Conservation (phyloP, 1,284 basidiomycete species). For the Fomitopsis schrenkii region DNA sequence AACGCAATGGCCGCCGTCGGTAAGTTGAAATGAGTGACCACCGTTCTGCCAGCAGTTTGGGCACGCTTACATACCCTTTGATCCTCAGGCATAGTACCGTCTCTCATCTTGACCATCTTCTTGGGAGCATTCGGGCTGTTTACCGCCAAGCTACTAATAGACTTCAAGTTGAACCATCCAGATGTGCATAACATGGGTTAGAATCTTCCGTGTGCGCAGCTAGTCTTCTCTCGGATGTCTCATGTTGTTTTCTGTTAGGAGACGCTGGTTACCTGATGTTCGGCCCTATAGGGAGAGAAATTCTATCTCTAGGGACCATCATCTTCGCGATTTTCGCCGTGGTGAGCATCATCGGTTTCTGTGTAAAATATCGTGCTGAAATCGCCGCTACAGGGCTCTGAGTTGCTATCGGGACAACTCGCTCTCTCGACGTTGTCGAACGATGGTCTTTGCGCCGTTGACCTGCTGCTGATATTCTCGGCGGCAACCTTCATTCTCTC, state of each 20-base stretch:
- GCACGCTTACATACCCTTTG: background rate
- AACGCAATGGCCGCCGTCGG: conserved; percentile 51
- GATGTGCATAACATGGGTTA: conserved; percentile 51
- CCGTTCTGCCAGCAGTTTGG: too few species aligned
- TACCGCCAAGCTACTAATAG: conserved; percentile 49
- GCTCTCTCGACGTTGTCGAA: conserved; percentile 45
- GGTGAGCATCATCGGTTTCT: conserved; percentile 25
- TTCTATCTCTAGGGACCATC: conserved; percentile 45
- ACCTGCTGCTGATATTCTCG: conserved; percentile 42
- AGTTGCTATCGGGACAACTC: conserved; percentile 47
- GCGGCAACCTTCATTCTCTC: conserved; percentile 39
- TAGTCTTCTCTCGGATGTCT: background rate
- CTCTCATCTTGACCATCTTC: conserved; percentile 50
- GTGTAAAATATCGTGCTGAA: too few species aligned
- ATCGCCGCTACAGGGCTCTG: conserved; percentile 34
- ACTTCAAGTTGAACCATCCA: conserved; percentile 56
- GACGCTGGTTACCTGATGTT: conserved; percentile 52
- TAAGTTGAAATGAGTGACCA: conserved; percentile 12
- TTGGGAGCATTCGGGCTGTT: conserved; percentile 50
- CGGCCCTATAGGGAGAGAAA: conserved; percentile 44
- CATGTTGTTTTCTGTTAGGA: conserved; percentile 26
- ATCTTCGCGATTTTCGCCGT: conserved; percentile 46
- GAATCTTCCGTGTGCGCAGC: background rate
- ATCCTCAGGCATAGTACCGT: conserved; percentile 43
- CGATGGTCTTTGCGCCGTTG: conserved; percentile 42